These are phyloP conservation scores for Chrysoporthe cubensis DNA, from an alignment of 2,329 filamentous ascomycete genomes.

Conservation along the genomic window DNA sequence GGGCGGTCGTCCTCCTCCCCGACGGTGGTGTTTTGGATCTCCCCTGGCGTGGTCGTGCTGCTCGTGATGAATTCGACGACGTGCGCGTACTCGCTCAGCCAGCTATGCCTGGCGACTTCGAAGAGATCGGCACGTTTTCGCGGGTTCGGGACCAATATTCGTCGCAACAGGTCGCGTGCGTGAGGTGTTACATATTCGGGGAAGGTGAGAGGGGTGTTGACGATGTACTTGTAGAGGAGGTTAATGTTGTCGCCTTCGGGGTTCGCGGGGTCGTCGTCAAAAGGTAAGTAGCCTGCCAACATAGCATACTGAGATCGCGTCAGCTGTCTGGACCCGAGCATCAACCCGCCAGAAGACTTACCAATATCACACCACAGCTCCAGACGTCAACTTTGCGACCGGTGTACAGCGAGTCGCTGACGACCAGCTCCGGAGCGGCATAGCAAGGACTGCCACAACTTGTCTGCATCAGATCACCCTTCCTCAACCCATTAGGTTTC, in stretches of 20 bases:
- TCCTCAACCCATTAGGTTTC: conserved; percentile 73
- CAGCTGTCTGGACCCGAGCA: conserved; percentile 15
- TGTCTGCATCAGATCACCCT: conserved; percentile 97
- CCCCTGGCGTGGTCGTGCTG: conserved; percentile 82
- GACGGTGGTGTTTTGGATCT: conserved; percentile 81
- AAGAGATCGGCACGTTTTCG: conserved; percentile 94
- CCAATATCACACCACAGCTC: conserved; percentile 98
- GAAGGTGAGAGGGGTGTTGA: conserved; percentile 94
- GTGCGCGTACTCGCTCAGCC: conserved; percentile 96
- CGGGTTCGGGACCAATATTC: conserved; percentile 94
- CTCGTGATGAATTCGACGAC: conserved; percentile 97
- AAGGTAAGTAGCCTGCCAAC: conserved; percentile 95
- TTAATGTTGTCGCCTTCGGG: conserved; percentile 99
- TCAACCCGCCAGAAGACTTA: conserved; percentile 52
- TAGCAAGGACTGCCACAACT: conserved; percentile 98
- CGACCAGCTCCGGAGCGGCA: conserved; percentile 93
- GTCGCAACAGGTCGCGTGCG: conserved; percentile 85
- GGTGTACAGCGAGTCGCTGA: conserved; percentile 96
- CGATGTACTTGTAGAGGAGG: conserved; percentile 98
- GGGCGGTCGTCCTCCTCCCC: conserved; percentile 64
- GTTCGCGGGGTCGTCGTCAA: conserved; percentile 97
- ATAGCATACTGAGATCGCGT: conserved; percentile 82
- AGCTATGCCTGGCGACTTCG: conserved; percentile 96
- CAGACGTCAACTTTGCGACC: conserved; percentile 98
- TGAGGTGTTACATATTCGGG: conserved; percentile 99